Conservation (phyloP, 305 asterid genomes). For the Ilex paraguariensis region DNA sequence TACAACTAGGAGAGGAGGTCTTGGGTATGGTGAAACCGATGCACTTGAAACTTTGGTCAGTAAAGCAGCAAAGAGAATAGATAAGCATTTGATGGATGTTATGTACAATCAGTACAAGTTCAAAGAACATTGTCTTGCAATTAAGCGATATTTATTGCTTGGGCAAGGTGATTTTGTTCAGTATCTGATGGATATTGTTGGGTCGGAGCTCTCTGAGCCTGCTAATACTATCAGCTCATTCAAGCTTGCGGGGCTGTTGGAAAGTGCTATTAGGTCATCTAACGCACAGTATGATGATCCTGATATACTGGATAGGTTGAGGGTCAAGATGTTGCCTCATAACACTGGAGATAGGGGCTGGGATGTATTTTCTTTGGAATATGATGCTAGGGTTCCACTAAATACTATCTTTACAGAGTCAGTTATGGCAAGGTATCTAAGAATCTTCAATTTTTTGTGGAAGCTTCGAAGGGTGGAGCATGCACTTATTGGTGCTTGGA, state of each 20-base stretch:
- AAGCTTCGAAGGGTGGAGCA: conserved; percentile 97
- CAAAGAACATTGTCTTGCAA: conserved; percentile 97
- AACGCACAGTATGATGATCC: conserved; percentile 95
- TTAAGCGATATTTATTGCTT: conserved; percentile 90
- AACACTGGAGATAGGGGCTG: conserved; percentile 94
- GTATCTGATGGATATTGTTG: conserved; percentile 93
- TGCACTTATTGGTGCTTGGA: conserved; percentile 91
- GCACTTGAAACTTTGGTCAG: conserved; percentile 90
- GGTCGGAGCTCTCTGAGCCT: conserved; percentile 91
- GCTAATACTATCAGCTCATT: conserved; percentile 95
- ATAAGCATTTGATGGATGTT: conserved; percentile 84
- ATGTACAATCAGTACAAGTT: conserved; percentile 74
- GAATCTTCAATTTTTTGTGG: conserved; percentile 93
- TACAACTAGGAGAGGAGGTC: conserved; percentile 79
- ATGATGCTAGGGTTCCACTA: conserved; percentile 83
- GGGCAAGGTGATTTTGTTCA: conserved; percentile 99
- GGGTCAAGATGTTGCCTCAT: conserved; percentile 98
- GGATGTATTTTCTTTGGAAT: conserved; percentile 98
- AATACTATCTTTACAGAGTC: conserved; percentile 89
- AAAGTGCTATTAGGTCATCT: conserved; percentile 89
- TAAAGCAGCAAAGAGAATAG: conserved; percentile 95
- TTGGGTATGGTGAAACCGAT: conserved; percentile 95
- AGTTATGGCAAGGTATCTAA: conserved; percentile 84
- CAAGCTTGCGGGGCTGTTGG: conserved; percentile 87
- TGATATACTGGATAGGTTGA: conserved; percentile 80